A percentile compares a stretch with the other conserved stretches of the same genome.
phyloP scores from a whole-genome alignment of 1,139 yeast genomes.

The Pichia norvegensis region DNA sequence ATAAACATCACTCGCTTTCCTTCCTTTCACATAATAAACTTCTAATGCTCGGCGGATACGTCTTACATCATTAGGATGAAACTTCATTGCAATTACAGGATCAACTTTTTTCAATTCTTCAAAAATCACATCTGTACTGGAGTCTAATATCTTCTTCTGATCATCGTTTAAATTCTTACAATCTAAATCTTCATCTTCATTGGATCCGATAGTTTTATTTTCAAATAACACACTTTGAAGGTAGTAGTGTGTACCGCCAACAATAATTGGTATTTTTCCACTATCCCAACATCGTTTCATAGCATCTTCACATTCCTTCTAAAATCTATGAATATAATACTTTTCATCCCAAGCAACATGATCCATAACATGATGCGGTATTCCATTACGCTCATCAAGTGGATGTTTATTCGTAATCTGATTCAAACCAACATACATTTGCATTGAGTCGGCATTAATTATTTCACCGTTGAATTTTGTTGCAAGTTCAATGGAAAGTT shows the following conservation, averaged over 20 bases:
- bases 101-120: conserved; percentile 46
- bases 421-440: conserved; percentile 67
- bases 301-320: conserved; percentile 50
- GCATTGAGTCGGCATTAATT: conserved; percentile 96
- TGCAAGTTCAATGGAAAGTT: conserved; percentile 76
- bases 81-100: conserved; percentile 67
- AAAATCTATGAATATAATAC: conserved; percentile 76
- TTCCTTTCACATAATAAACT: conserved; percentile 60
- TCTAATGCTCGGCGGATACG: conserved; percentile 76
- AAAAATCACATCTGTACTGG: conserved; percentile 40
- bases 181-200: conserved; percentile 29
- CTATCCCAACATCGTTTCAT: conserved; percentile 59
- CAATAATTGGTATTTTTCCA: conserved; percentile 76
- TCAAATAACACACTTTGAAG: conserved; percentile 68
- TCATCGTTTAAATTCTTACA: conserved; percentile 28
- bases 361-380: conserved; percentile 82
- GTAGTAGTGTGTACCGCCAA: conserved; percentile 96
- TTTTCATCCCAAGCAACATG: conserved; percentile 76
- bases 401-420: conserved; percentile 93
- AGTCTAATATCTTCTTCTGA: conserved; percentile 37
- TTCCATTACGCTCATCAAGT: conserved; percentile 56
- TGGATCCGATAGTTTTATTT: conserved; percentile 48
- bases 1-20: conserved; percentile 64
- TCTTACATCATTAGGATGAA: conserved; percentile 86
- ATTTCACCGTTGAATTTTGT: conserved; percentile 74